Base-by-base conservation (phyloP, 1,284 basidiomycete genomes). In the Cryptococcus depauperatus region DNA sequence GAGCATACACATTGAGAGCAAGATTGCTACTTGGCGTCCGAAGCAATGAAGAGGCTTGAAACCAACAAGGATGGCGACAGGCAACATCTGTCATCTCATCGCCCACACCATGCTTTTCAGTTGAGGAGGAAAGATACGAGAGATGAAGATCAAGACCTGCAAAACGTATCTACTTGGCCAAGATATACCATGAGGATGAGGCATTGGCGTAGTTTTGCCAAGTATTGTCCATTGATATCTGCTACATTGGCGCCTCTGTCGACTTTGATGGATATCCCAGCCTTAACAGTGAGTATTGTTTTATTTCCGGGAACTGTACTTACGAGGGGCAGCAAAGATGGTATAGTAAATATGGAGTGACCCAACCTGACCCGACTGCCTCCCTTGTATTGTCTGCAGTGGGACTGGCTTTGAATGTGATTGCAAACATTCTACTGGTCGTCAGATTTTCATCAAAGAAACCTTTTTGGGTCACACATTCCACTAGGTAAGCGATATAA, bases 181-280 rank as follows among this genome's bases (percentile, higher is more conserved):
- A 27, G 38, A 35, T 16, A 46, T 33, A 13, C 32, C 32, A 6
- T 52, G n/a, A 35, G 40, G 21, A 44, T 39, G 27, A 37, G 37
- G 37, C 45, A 40, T 32, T 18, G 56, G 4, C 38, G 30, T 21
- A 42, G 33, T 28, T 47, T 62, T 32, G 61, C 60, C 5, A 56
- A 56, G 35, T 65, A 61, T 39, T 52, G 59, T 29, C 73, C 72
- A 0, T 53, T 74, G 5, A 43, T 70, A 6, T 68, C 72, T 0
- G 70, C 73, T 7, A 61, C 73, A 13, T 42, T 71, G 3, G 73
- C 73, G 2, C 73, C 73, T 0, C 47, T 72, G 9, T 61, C 68
- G 1, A 73, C 72, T 5, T 50, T 75, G 18, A 50, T 74, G 16
- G 72, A 74, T 45, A 72, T 75, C n/a, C 73, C 73, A 1, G 73